phyloP scores from a whole-genome alignment of 495 filamentous ascomycete genomes.

The Venustampulla echinocandica region DNA sequence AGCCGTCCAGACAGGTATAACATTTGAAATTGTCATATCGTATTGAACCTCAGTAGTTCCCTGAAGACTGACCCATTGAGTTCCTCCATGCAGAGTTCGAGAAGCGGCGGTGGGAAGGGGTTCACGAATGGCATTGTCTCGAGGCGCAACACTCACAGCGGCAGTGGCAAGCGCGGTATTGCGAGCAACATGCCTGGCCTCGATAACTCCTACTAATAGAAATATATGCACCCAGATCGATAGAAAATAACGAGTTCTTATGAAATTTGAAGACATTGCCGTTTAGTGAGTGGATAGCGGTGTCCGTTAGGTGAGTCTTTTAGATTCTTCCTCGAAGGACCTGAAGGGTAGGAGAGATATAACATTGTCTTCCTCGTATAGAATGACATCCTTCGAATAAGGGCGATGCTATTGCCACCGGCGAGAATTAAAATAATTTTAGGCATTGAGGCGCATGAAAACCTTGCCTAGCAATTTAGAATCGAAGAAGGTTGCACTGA shows the following conservation, averaged over 20 bases:
- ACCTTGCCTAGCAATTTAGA: neutral
- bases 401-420: neutral
- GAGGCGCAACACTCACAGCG: neutral
- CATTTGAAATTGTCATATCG: neutral
- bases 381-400: neutral
- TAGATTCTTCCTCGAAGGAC: neutral
- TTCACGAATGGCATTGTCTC: neutral
- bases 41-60: neutral
- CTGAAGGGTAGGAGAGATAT: neutral
- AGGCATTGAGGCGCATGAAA: neutral
- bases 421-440: neutral
- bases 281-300: neutral
- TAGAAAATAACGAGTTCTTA: neutral
- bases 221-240: neutral
- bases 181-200: neutral
- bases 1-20: neutral
- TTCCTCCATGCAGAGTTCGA: neutral
- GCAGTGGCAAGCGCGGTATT: neutral
- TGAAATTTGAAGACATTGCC: neutral
- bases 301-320: neutral
- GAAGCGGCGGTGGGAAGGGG: neutral
- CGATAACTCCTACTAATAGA: neutral
- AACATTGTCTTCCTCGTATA: neutral
- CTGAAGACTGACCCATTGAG: neutral
- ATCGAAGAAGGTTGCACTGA: too few relatives aligned